Evolutionary conservation across 176 grass and related monocot genomes (phyloP), one percentile per base, ranked within the genome.

Genomic region (Triticum monococcum): DNA sequence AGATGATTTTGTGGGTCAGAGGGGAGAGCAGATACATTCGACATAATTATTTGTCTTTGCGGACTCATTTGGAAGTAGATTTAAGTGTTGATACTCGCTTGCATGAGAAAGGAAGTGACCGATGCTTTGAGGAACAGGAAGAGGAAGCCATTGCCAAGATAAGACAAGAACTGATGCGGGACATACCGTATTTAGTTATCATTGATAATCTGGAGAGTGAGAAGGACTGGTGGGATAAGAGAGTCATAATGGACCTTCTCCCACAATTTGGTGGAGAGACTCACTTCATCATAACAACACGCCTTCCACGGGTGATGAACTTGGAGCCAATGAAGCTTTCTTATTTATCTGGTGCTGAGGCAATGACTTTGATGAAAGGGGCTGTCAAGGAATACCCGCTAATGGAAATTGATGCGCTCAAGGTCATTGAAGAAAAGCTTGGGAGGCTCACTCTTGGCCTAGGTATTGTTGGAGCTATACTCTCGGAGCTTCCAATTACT

Each of bases 321-420:
- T 94, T 96, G 87, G 97, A 98, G 77, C 94, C 97, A 20, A 87
- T 96, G 93, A 98, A 96, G 73, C 92, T 98, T 81, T 96, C 97
- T 33, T 98, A 91, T 77, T 79, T 98, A 73, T 98, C 97, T 73
- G 97, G 94, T 82, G 88, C 87, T 33, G 97, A 98, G 77, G 94
- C 97, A 69, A 86, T 98, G 90, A 74, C 88, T 91, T 75, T 98
- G 85, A 98, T 98, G 97, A 95, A 92, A 76, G 94, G 97, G 46
- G 92, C 91, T 84, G 77, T 86, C 17, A 98, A 96, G 64, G 90
- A 96, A 63, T 96, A 89, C 78, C 85, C 94, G 24, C 77, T 96
- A 74, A 78, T 91, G 72, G 97, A 96, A 87, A 90, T 83, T 71
- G 97, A 98, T 88, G 97, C 97, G 11, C 91, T 98, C 45, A 96